Percentiles rank a stretch among this genome's conserved stretches.
phyloP scores from a whole-genome alignment of 495 filamentous ascomycete genomes.

The Parmelia sp. region DNA sequence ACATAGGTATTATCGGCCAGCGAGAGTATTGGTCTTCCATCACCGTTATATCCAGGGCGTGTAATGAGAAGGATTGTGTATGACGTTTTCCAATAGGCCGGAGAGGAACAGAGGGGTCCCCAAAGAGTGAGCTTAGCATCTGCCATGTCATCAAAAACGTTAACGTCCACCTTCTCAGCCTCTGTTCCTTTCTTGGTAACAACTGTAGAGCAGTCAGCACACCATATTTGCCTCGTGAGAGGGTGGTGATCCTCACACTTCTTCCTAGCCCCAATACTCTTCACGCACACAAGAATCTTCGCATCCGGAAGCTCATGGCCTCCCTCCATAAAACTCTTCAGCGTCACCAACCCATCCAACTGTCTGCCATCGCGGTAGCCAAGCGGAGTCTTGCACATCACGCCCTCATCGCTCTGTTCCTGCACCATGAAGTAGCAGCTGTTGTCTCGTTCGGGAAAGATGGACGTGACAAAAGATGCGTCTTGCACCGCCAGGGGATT shows the following conservation, averaged over 20 bases:
- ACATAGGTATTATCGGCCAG: constrained; percentile 44
- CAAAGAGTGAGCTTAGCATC: constrained; percentile 50
- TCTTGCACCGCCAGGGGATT: neutral
- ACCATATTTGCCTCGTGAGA: neutral
- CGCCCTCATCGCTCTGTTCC: constrained; percentile 35
- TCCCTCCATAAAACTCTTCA: constrained; percentile 41
- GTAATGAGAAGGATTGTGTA: constrained; percentile 53
- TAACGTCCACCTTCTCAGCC: constrained; percentile 44
- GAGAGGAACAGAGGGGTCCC: constrained; percentile 43
- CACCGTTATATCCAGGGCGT: constrained; percentile 41
- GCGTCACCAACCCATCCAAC: constrained; percentile 38
- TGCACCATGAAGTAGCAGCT: constrained; percentile 38
- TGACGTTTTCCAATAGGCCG: constrained; percentile 45
- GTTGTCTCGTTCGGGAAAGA: constrained; percentile 45
- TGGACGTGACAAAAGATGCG: constrained; percentile 36
- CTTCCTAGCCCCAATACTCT: constrained; percentile 40
- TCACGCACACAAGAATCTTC: constrained; percentile 42
- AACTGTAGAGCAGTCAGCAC: constrained; percentile 28
- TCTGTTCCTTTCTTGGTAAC: constrained; percentile 40
- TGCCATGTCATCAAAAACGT: constrained; percentile 55
- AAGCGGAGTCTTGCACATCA: constrained; percentile 35
- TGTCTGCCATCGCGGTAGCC: constrained; percentile 31
- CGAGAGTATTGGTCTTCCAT: constrained; percentile 34
- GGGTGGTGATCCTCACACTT: constrained; percentile 22
- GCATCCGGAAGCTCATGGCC: constrained; percentile 35